Percentiles rank a stretch among this genome's conserved stretches.
These are phyloP conservation scores for Earliella scabrosa DNA, from an alignment of 1,284 basidiomycete species.

Conservation along the genomic window DNA sequence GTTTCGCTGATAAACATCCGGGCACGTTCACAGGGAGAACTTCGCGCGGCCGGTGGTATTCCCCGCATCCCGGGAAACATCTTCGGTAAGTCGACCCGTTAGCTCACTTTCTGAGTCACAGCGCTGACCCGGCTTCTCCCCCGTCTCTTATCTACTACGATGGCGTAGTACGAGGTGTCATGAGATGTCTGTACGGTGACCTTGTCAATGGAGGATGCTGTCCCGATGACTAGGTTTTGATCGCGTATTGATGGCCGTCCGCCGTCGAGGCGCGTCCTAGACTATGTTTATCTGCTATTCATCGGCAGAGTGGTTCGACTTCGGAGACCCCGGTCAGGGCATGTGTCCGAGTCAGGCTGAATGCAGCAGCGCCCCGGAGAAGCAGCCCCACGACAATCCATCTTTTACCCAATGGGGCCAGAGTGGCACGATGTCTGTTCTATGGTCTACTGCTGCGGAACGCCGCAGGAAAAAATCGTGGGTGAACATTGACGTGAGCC, in stretches of 20 bases:
- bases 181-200: constrained; percentile 8
- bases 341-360: neutral
- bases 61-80: constrained; percentile 28
- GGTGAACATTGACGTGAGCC: constrained; percentile 9
- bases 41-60: constrained; percentile 31
- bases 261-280: neutral
- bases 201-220: constrained; percentile 1
- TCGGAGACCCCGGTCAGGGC: constrained; percentile 12
- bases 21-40: constrained; percentile 26
- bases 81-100: constrained; percentile 28
- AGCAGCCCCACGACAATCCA: constrained; percentile 9
- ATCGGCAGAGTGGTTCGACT: constrained; percentile 23
- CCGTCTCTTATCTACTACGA: neutral
- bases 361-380: constrained; percentile 15
- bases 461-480: constrained; percentile 9
- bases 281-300: constrained; percentile 20
- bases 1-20: constrained; percentile 14
- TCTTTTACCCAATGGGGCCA: constrained; percentile 5
- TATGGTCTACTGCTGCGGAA: constrained; percentile 12
- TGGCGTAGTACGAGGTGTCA: constrained; percentile 17
- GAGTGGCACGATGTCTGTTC: neutral
- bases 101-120: constrained; percentile 17
- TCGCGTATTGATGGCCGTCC: neutral
- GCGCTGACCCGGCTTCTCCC: constrained; percentile 7
- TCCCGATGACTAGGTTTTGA: neutral